Base-by-base conservation (phyloP, 2,329 filamentous ascomycete genomes). In the Hypoxylon sp. region DNA sequence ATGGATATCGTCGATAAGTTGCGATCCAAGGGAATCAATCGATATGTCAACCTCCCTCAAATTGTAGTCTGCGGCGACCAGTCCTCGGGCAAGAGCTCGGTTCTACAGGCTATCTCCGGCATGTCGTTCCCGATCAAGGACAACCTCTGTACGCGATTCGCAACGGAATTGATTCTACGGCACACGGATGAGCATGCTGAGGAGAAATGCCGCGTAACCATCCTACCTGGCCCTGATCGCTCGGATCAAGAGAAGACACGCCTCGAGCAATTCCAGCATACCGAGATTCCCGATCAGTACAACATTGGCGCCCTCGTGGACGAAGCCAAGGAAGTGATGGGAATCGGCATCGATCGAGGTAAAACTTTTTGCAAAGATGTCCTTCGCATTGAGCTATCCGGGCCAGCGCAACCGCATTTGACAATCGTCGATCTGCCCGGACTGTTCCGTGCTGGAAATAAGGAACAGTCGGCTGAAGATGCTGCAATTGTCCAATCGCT, bases 71-170 rank as follows among this genome's bases (percentile, higher is more conserved):
- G 83, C 61, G 87, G 88, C 6, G 83, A 88, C 59, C 86, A 89
- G 68, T 87, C 84, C 0, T 82, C 83, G 0, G 87, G 87, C 3
- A 91, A 91, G 72, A 88, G 85, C 63, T 89, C 86, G 0, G 85
- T 89, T 0, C 81, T 90, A 0, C 85, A 90, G 68, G 87, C 86
- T 0, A 85, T 91, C 46, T 87, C 87, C 0, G 82, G 85, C 8
- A 80, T 90, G 4, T 79, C 81, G 0, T 91, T 90, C 68, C 87
- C 87, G 0, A 78, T 79, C 2, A 84, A 86, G 9, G 84, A 85
- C 52, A 83, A 80, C 42, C 71, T 89, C 0, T 90, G 87, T 73
- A 90, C 88, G 0, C 80, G 85, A 0, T 90, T 90, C 65, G 83
- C 87, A 0, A 90, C 87, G 0, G 86, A 90, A 72, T 76, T 90